These are phyloP conservation scores for Rhododendron molle DNA, from an alignment of 148 eudicot genomes.

Conservation along the genomic window DNA sequence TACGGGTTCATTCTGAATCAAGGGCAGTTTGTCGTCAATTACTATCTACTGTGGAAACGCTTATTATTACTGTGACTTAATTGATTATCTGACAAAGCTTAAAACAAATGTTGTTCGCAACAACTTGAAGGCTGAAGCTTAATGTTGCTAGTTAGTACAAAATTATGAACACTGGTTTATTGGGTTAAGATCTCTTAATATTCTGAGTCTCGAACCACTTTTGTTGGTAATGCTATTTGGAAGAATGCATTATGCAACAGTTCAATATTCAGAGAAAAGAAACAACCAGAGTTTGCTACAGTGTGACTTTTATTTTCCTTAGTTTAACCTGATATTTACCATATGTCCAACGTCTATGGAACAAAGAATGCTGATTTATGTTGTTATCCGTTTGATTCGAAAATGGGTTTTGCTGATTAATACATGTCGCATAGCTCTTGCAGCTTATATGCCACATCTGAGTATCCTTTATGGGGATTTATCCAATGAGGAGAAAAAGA, in stretches of 20 bases:
- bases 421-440: too few relatives aligned
- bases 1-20: not conserved
- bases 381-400: too few relatives aligned
- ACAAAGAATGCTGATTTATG: not conserved
- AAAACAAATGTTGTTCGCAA: not conserved
- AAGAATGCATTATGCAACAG: too few relatives aligned
- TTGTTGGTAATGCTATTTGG: too few relatives aligned
- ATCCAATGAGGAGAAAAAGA: too few relatives aligned
- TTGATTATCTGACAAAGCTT: not conserved
- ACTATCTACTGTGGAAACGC: not conserved
- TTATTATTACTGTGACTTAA: not conserved
- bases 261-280: not conserved
- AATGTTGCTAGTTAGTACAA: not conserved
- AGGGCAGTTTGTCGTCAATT: not conserved
- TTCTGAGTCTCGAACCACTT: too few relatives aligned
- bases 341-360: not conserved
- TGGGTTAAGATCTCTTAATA: too few relatives aligned
- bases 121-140: not conserved
- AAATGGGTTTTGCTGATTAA: too few relatives aligned
- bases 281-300: not conserved
- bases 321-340: not conserved
- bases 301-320: not conserved
- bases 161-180: not conserved
- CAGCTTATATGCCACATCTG: too few relatives aligned
- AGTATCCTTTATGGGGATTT: too few relatives aligned